Conservation (phyloP, 208 protist species). For the Trypanosomatidae sp. region DNA sequence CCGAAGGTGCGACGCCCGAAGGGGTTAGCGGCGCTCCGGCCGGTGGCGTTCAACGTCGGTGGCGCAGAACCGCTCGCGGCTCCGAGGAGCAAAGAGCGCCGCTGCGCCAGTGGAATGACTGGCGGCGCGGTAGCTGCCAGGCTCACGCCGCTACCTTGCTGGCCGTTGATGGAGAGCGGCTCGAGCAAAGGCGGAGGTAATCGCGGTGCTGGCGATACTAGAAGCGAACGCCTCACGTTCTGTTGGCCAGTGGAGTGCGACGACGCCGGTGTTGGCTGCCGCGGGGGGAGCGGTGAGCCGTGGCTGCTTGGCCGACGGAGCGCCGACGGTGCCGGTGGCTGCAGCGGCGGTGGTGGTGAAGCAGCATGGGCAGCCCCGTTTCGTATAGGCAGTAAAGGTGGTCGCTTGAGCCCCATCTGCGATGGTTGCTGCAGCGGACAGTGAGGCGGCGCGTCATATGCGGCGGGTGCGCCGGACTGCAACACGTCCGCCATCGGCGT, state of each 20-base stretch:
- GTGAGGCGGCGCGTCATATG: background rate
- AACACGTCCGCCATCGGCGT: background rate
- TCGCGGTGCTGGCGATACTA: background rate
- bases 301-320: background rate
- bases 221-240: conserved; percentile 11
- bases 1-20: conserved; percentile 55
- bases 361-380: background rate
- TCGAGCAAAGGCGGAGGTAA: conserved; percentile 18
- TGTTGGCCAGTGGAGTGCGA: conserved; percentile 2
- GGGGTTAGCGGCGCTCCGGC: conserved; percentile 15
- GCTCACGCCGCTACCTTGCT: conserved; percentile 3
- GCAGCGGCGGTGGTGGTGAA: background rate
- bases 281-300: background rate
- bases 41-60: background rate
- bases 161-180: conserved; percentile 9
- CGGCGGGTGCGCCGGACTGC: background rate
- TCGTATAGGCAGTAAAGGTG: background rate
- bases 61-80: conserved; percentile 32
- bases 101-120: background rate
- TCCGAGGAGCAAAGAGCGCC: conserved; percentile 4
- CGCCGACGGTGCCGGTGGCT: background rate
- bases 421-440: background rate
- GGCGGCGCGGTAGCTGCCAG: conserved; percentile 22
- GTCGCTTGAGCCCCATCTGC: conserved; percentile 2
- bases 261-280: background rate